These are phyloP conservation scores for Apiospora arundinis DNA, from an alignment of 2,329 filamentous ascomycete genomes.

Conservation along the genomic window DNA sequence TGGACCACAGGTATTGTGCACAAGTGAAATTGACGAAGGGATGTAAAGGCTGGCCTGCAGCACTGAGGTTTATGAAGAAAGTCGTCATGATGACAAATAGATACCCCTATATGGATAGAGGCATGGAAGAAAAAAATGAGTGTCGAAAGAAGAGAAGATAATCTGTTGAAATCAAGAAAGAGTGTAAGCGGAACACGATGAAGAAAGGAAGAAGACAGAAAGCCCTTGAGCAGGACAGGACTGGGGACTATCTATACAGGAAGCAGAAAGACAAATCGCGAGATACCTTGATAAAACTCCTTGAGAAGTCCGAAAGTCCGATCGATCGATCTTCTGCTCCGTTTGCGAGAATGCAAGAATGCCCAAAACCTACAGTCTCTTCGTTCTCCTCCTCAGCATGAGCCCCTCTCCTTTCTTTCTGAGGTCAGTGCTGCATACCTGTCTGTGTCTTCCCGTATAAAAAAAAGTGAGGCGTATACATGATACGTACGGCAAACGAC, in stretches of 20 bases:
- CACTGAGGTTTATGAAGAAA: not conserved
- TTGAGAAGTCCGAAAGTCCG: not conserved
- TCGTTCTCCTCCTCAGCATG: too few relatives aligned
- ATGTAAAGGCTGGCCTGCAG: not conserved
- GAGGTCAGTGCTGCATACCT: not conserved
- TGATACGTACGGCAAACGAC: not conserved
- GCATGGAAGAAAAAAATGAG: not conserved
- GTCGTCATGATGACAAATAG: not conserved
- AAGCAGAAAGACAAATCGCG: not conserved
- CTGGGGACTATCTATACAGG: not conserved
- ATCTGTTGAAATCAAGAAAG: not conserved
- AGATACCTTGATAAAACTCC: not conserved
- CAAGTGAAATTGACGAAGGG: not conserved
- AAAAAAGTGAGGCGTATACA: constrained; percentile 3
- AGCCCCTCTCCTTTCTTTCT: not conserved
- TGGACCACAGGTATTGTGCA: not conserved
- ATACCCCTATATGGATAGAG: not conserved
- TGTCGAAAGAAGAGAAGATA: not conserved
- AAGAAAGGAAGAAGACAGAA: not conserved
- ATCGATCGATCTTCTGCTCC: not conserved
- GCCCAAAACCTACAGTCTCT: not conserved
- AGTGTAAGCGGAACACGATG: not conserved
- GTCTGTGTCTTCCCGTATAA: not conserved
- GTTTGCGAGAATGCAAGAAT: not conserved
- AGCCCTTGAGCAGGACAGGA: not conserved